These are phyloP conservation scores for Fusarium pseudonygamai DNA, from an alignment of 2,329 filamentous ascomycete genomes.

Conservation along the genomic window DNA sequence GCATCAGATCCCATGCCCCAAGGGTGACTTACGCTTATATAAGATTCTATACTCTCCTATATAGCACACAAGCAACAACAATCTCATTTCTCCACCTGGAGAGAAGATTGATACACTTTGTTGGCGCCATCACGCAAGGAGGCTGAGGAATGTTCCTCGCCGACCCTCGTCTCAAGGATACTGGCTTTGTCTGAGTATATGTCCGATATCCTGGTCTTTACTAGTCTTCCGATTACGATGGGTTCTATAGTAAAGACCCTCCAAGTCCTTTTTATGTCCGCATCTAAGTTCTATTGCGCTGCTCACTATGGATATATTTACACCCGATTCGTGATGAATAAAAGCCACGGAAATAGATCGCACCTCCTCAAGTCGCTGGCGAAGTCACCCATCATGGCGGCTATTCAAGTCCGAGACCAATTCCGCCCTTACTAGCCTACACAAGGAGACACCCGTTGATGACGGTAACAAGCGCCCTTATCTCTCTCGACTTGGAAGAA, in stretches of 20 bases:
- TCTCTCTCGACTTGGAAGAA: too few species aligned
- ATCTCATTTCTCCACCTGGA: neutral
- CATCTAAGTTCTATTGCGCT: too few species aligned
- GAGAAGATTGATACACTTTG: neutral
- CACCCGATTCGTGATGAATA: too few species aligned
- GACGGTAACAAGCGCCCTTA: too few species aligned
- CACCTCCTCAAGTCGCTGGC: too few species aligned
- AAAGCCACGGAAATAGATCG: too few species aligned
- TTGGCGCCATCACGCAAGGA: neutral
- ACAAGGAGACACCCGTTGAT: too few species aligned
- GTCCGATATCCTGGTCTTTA: neutral
- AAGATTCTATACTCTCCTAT: neutral
- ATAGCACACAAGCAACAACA: neutral
- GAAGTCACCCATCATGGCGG: too few species aligned
- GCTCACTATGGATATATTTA: too few species aligned
- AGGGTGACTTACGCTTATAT: neutral
- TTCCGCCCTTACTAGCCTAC: too few species aligned
- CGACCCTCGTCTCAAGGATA: neutral
- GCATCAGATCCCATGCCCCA: neutral
- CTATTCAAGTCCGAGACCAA: too few species aligned
- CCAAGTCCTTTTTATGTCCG: too few species aligned
- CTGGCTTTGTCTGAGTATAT: neutral
- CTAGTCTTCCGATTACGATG: neutral
- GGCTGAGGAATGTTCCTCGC: neutral
- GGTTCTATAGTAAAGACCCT: neutral